These are phyloP conservation scores for Trichoderma gracile DNA, from an alignment of 2,329 filamentous ascomycete species.

Conservation along the genomic window DNA sequence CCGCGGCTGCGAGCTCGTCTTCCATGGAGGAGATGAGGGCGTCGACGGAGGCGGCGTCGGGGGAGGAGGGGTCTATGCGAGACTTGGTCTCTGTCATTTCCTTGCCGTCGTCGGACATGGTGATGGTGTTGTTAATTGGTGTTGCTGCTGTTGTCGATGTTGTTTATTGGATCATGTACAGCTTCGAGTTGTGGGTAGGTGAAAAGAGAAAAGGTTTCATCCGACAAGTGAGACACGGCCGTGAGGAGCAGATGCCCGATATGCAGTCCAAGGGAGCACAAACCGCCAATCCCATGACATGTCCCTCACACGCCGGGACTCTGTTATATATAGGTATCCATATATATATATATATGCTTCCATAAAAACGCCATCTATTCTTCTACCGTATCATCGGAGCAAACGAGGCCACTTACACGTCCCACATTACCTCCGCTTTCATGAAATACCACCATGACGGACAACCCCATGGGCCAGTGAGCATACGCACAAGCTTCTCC, in stretches of 20 bases:
- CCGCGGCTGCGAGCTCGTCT: conserved; percentile 40
- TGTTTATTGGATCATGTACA: conserved; percentile 1
- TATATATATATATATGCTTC: too few species aligned
- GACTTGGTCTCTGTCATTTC: conserved; percentile 40
- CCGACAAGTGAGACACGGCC: not conserved
- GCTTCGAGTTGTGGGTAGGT: not conserved
- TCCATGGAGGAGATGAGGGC: conserved; percentile 46
- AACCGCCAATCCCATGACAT: not conserved
- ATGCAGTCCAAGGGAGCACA: conserved; percentile 20
- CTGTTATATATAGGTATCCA: not conserved
- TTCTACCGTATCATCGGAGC: not conserved
- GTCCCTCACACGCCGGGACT: not conserved
- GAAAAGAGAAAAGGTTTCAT: not conserved
- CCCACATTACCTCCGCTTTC: conserved; percentile 7
- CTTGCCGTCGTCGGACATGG: conserved; percentile 27
- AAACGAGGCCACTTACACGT: not conserved
- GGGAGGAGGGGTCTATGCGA: conserved; percentile 38
- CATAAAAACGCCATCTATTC: too few species aligned
- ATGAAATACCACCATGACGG: conserved; percentile 5
- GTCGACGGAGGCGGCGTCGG: conserved; percentile 39
- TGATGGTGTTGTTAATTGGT: not conserved
- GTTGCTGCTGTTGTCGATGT: not conserved
- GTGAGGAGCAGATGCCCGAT: conserved; percentile 2
- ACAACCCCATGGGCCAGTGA: conserved; percentile 12
- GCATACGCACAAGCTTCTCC: conserved; percentile 2